Evolutionary conservation across 78 protist genomes (phyloP).

Genomic region (Dictyostelium brefeldianum): DNA sequence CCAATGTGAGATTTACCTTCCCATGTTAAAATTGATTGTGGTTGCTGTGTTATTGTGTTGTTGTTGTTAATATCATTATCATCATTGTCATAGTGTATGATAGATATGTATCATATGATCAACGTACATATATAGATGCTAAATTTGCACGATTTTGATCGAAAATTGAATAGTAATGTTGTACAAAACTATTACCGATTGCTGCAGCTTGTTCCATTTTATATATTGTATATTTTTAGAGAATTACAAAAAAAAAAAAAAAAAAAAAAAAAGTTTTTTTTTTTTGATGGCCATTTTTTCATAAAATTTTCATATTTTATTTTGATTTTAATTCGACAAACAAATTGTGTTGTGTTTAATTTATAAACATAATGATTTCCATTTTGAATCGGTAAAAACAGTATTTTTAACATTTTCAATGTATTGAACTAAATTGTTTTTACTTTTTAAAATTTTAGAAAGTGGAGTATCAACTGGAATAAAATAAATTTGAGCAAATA

Average conservation of each 20-base stretch:
- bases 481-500: background rate
- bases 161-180: slow-evolving; percentile 1
- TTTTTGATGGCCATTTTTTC: no score
- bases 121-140: background rate
- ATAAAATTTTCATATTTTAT: no score
- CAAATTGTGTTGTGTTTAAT: no score
- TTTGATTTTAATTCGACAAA: no score
- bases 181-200: background rate
- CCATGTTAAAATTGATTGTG: slow-evolving; percentile 14
- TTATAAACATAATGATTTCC: background rate
- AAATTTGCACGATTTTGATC: background rate
- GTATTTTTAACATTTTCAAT: background rate
- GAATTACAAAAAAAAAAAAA: no score
- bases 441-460: background rate
- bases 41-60: background rate
- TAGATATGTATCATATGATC: background rate
- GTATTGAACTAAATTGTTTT: background rate
- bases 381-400: background rate
- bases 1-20: slow-evolving; percentile 37
- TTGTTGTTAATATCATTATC: background rate
- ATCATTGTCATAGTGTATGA: background rate
- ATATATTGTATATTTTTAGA: no score
- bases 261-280: no score
- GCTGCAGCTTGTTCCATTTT: no score
- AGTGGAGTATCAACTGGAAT: background rate